phyloP scores from a whole-genome alignment of 495 filamentous ascomycete species.

The Staphylotrichum tortipilum region DNA sequence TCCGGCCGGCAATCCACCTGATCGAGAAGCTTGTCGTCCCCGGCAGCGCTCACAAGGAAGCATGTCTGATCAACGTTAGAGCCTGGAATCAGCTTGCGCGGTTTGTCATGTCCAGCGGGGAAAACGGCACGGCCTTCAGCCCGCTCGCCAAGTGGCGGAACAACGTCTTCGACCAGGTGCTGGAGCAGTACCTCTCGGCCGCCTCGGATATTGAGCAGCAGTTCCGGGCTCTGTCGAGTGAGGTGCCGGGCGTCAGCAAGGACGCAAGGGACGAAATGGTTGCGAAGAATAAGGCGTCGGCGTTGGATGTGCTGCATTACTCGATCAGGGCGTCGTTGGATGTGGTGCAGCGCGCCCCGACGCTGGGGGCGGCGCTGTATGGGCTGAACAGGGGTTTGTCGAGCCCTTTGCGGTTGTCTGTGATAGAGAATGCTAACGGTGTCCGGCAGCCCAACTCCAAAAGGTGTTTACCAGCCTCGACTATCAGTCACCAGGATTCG shows the following conservation, averaged over 20 bases:
- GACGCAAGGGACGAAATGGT: constrained; percentile 35
- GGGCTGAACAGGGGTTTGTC: constrained; percentile 33
- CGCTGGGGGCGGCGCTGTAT: constrained; percentile 29
- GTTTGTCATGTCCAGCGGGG: constrained; percentile 59
- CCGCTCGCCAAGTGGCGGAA: constrained; percentile 64
- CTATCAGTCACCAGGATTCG: constrained; percentile 27
- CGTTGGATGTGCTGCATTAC: constrained; percentile 36
- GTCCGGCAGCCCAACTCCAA: constrained; percentile 30
- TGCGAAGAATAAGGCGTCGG: constrained; percentile 35
- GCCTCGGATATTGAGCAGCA: constrained; percentile 43
- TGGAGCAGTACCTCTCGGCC: constrained; percentile 41
- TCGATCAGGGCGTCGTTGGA: constrained; percentile 34
- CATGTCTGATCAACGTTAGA: constrained; percentile 71
- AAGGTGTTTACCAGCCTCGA: constrained; percentile 37
- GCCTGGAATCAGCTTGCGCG: constrained; percentile 72
- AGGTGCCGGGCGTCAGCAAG: constrained; percentile 29
- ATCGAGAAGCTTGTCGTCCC: constrained; percentile 75
- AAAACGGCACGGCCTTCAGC: constrained; percentile 43
- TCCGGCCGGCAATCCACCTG: constrained; percentile 59
- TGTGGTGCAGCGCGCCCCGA: constrained; percentile 28
- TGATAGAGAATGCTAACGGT: not conserved
- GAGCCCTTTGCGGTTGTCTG: too few relatives aligned
- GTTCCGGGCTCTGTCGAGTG: constrained; percentile 31
- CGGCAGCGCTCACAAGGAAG: constrained; percentile 71
- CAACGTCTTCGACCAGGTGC: constrained; percentile 40